Base-by-base conservation (phyloP, 495 filamentous ascomycete genomes). In the Choiromyces venosus region DNA sequence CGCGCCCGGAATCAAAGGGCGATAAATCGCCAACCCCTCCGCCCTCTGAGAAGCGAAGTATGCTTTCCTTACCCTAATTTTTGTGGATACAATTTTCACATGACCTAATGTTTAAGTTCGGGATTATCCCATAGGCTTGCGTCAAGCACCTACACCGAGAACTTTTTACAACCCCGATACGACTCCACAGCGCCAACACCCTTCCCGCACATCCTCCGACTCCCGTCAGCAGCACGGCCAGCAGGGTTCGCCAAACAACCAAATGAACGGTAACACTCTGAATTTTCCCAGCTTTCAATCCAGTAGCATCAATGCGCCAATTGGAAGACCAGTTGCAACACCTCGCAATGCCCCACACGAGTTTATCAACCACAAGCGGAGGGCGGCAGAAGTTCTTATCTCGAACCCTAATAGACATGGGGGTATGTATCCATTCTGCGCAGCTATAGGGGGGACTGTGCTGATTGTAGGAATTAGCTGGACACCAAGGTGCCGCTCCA, bases 131-230 rank as follows among this genome's bases (percentile, higher is more conserved):
- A 85, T 90, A 82, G 90, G 91, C 73, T 86, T 95, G 68, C 86
- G 92, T 67, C 91, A 93, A 79, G 90, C 90, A 33, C 92, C 92
- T 40, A 90, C 92, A 1, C 92, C 91, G 73, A 86, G 92, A 74
- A 87, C 91, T 8, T 87, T 93, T n/a, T 95, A 93, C 83, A 91
- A 93, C 78, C 91, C 92, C 4, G 92, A 94, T 74, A 83, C 73
- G 71, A 81, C 65, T 73, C 82, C 66, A 67, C 81, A 69, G 67
- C 76, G 65, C 81, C 84, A 67, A 76, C 82, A 80, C 25, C 74
- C 68, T 69, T 81, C 78, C 35, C 71, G 79, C 66, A 73, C 73
- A 29, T 65, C 79, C 3, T 68, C 76, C 18, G 66, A 64, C 65
- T 29, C 79, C 29, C 78, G 77, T 44, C 79, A 81, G n/a, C 78